Conservation (phyloP, 257 asterid species). For the Asclepias syriaca region DNA sequence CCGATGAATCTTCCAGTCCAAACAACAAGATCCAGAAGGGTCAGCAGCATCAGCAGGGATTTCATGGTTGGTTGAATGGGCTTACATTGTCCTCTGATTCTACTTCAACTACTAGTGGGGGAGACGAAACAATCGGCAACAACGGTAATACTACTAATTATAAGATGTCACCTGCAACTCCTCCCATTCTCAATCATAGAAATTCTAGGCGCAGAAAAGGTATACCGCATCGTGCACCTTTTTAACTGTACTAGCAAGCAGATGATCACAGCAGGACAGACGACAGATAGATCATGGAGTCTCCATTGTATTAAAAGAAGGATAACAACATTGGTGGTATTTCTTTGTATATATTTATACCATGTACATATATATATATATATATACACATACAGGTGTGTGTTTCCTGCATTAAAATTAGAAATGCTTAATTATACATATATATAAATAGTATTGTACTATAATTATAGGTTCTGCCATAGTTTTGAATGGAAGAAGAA, state of each 20-base stretch:
- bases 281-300: too few species aligned
- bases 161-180: conserved; percentile 47
- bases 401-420: not conserved
- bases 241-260: conserved; percentile 20
- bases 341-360: not conserved
- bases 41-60: not conserved
- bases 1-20: conserved; percentile 37
- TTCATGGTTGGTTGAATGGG: conserved; percentile 1
- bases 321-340: not conserved
- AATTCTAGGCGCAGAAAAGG: conserved; percentile 69
- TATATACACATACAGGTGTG: not conserved
- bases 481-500: too few species aligned
- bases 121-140: conserved; percentile 26
- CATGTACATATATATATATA: not conserved
- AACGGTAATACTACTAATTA: not conserved
- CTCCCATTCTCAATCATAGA: conserved; percentile 45
- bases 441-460: too few species aligned
- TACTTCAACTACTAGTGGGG: conserved; percentile 22
- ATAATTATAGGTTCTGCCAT: too few species aligned
- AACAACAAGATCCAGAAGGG: conserved; percentile 36
- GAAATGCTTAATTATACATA: not conserved
- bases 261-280: too few species aligned
- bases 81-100: conserved; percentile 12
- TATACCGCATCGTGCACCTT: conserved; percentile 67
- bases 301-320: too few species aligned